Evolutionary conservation across 2,329 filamentous ascomycete genomes (phyloP), one percentile per base, ranked within the genome.

Genomic region (Aspergillus sp.): DNA sequence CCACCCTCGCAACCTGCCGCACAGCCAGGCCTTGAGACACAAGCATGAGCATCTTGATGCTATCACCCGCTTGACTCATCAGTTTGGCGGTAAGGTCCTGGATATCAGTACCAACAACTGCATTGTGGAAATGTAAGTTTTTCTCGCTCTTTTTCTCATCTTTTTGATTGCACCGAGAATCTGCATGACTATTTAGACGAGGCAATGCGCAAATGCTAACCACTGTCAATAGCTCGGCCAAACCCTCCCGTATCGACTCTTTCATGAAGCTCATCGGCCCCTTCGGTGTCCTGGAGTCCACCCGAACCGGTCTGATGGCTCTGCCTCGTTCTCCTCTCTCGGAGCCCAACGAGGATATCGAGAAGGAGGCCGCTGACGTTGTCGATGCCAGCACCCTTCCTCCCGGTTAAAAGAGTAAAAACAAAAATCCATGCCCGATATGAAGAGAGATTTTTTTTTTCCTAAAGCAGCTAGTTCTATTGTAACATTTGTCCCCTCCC

Each of bases 101-200:
- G 95, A 99, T 77, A 98, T 99, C 70, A 96, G 92, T 82, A 97
- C 91, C 55, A 97, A 91, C 79, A 98, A 96, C 81, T 98, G 95
- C 80, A 98, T 98, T 76, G 93, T 99, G 61, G 95, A 99, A 79
- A 78, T 99, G 91, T 94, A 85, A 85, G 90, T 85, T 31, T 46
- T 46, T 36, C 26, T 29, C 26, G 9, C 26, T 9, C 4, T 29
- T 1, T 29, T 29, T 9, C 24, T 4, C 4, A 24, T 24, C 46
- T 42, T n/a, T 20, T 39, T n/a, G 9, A 2, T 9, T 22, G n/a
- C 14, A 14, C 22, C 42, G 16, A 51, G 9, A 22, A 46, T 36
- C 14, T 36, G 10, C 32, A 12, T 2, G 12, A 16, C 16, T 5
- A 5, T 16, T 12, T 54, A 58, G 46, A 55, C 45, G 58, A 11